Conservation (phyloP, 805 yeast genomes). For the Priceomyces fermenticarens region DNA sequence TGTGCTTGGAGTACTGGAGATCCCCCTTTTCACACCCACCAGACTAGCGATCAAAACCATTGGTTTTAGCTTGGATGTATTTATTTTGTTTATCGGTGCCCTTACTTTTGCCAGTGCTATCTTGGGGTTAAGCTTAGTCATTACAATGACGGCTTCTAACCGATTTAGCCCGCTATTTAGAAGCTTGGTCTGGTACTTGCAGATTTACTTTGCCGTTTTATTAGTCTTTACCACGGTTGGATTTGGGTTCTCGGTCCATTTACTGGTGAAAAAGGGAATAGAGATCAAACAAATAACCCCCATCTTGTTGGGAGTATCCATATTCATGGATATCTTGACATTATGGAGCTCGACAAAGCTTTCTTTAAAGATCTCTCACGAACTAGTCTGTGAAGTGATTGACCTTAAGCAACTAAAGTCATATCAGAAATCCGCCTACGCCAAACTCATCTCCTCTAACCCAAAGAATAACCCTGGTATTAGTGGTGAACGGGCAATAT, state of each 20-base stretch:
- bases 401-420: slow-evolving; percentile 10
- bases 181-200: slow-evolving; percentile 3
- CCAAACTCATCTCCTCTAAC: slow-evolving; percentile 15
- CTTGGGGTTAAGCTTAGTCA: slow-evolving; percentile 1
- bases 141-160: slow-evolving; percentile 1
- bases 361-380: slow-evolving; percentile 8
- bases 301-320: slow-evolving; percentile 2
- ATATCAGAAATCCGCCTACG: slow-evolving; percentile 16
- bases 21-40: background rate
- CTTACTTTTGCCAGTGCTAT: slow-evolving; percentile 3
- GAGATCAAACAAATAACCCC: background rate
- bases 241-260: slow-evolving; percentile 3
- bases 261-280: background rate
- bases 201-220: slow-evolving; percentile 4
- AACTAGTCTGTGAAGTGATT: slow-evolving; percentile 12
- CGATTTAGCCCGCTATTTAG: slow-evolving; percentile 1
- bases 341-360: slow-evolving; percentile 3
- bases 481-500: slow-evolving; percentile 13
- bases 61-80: background rate
- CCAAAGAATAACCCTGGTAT: slow-evolving; percentile 15
- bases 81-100: slow-evolving; percentile 1
- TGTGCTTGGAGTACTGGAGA: slow-evolving; percentile 1
- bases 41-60: background rate
- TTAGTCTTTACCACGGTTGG: slow-evolving; percentile 4
- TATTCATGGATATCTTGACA: background rate